These are phyloP conservation scores for Spathaspora sp. DNA, from an alignment of 1,139 yeast species.

Conservation along the genomic window DNA sequence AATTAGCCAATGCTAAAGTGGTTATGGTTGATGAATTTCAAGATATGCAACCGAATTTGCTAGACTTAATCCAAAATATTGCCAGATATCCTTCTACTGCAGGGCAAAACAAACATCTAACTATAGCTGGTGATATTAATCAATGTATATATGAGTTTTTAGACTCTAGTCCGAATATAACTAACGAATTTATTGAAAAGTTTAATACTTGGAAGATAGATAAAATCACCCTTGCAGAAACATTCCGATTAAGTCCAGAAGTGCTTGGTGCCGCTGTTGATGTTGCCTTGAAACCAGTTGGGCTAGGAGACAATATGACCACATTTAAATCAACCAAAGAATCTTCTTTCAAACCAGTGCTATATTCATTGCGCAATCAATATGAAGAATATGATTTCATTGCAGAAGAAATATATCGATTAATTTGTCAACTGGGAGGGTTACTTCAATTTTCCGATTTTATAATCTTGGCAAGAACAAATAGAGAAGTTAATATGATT, in stretches of 20 bases:
- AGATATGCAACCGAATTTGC: constrained; percentile 58
- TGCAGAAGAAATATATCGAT: constrained; percentile 43
- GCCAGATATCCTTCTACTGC: constrained; percentile 27
- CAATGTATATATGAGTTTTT: constrained; percentile 71
- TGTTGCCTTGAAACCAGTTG: constrained; percentile 20
- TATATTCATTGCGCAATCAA: constrained; percentile 23
- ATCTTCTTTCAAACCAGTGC: constrained; percentile 31
- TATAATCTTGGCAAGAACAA: constrained; percentile 54
- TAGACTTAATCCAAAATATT: constrained; percentile 43
- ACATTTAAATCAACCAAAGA: constrained; percentile 19
- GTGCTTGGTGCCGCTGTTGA: constrained; percentile 44
- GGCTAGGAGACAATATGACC: constrained; percentile 1
- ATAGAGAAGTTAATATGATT: constrained; percentile 49
- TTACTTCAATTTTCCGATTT: constrained; percentile 50
- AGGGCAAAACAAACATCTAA: constrained; percentile 45
- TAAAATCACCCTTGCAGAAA: constrained; percentile 40
- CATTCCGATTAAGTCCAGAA: constrained; percentile 62
- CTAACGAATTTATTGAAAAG: constrained; percentile 22
- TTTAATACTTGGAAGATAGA: constrained; percentile 26
- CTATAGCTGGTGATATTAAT: constrained; percentile 72
- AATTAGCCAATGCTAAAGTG: constrained; percentile 27
- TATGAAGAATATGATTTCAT: constrained; percentile 42
- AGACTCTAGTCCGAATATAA: constrained; percentile 46
- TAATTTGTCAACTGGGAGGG: constrained; percentile 48
- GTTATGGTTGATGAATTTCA: constrained; percentile 76